Evolutionary conservation across 495 filamentous ascomycete species (phyloP).

Genomic region (Penicillium ochrochloron): DNA sequence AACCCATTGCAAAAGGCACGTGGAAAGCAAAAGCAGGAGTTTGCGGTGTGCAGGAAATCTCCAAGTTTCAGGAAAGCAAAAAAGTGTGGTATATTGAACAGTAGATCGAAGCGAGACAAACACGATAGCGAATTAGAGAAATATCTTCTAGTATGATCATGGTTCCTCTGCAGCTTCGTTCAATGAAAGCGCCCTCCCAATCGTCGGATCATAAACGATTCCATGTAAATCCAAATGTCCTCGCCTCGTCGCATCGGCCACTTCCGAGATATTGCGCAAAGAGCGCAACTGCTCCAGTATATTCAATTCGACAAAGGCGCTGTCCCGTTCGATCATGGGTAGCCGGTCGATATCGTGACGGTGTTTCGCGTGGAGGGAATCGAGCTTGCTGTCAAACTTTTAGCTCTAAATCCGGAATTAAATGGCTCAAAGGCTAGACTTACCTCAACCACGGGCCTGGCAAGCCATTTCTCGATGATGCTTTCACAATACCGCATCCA

Average conservation of each 20-base stretch:
- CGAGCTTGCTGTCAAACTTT: slow-evolving; percentile 21
- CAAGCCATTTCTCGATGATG: slow-evolving; percentile 25
- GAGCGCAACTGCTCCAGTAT: slow-evolving; percentile 29
- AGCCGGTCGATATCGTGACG: slow-evolving; percentile 23
- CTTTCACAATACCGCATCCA: slow-evolving; percentile 44
- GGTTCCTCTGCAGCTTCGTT: slow-evolving; percentile 4
- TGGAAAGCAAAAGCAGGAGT: background rate
- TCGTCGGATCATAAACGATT: slow-evolving; percentile 28
- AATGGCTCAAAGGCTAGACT: background rate
- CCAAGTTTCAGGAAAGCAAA: background rate
- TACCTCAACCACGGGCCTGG: slow-evolving; percentile 31
- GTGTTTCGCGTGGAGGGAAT: slow-evolving; percentile 20
- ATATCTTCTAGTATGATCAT: background rate
- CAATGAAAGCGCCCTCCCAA: slow-evolving; percentile 14
- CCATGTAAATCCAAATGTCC: slow-evolving; percentile 27
- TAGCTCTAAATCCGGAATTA: slow-evolving; percentile 3
- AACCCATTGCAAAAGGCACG: background rate
- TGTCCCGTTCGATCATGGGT: slow-evolving; percentile 19
- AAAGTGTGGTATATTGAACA: slow-evolving; percentile 1
- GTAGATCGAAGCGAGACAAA: background rate
- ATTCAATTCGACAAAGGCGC: slow-evolving; percentile 31
- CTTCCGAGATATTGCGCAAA: slow-evolving; percentile 24
- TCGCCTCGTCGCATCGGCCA: slow-evolving; percentile 18
- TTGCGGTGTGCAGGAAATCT: background rate
- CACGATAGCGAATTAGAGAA: background rate